A percentile compares a stretch with the other conserved stretches of the same genome.
Evolutionary conservation across 768 basidiomycete genomes (phyloP).

Genomic region (Mycena crocata): DNA sequence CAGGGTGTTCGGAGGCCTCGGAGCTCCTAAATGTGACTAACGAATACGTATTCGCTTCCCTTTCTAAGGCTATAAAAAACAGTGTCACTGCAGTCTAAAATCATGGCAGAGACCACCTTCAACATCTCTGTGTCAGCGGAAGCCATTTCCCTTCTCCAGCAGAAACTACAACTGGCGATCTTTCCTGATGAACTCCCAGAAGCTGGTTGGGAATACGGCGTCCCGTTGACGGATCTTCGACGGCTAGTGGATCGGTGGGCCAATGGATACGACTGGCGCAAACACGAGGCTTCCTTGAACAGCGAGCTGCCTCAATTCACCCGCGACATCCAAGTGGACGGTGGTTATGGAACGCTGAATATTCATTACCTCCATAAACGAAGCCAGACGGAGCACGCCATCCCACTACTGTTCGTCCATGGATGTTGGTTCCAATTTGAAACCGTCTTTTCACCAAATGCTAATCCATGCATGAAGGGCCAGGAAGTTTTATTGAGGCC

Average conservation of each 20-base stretch:
- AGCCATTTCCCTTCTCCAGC: not conserved
- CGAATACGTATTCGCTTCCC: too few relatives aligned
- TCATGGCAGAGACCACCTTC: conserved; percentile 1
- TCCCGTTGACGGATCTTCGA: not conserved
- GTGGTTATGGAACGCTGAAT: not conserved
- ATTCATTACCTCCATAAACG: not conserved
- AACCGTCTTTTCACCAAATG: not conserved
- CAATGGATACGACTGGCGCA: not conserved
- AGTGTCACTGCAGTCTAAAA: too few relatives aligned
- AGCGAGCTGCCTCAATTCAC: conserved; percentile 2
- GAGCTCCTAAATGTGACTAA: too few relatives aligned
- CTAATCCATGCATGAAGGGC: conserved; percentile 53
- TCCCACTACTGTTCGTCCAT: conserved; percentile 11
- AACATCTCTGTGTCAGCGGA: not conserved
- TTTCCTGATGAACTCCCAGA: not conserved
- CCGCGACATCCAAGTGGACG: not conserved
- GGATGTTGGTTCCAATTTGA: conserved; percentile 29
- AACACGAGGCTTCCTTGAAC: not conserved
- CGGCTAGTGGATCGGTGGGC: not conserved
- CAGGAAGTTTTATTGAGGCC: conserved; percentile 68
- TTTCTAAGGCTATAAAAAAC: too few relatives aligned
- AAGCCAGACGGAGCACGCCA: not conserved
- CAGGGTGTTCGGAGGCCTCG: too few relatives aligned
- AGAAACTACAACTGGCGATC: not conserved
- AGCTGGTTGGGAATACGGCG: not conserved